These are phyloP conservation scores for Annona squamosa DNA, from an alignment of 164 flowering plant genomes.

Conservation along the genomic window DNA sequence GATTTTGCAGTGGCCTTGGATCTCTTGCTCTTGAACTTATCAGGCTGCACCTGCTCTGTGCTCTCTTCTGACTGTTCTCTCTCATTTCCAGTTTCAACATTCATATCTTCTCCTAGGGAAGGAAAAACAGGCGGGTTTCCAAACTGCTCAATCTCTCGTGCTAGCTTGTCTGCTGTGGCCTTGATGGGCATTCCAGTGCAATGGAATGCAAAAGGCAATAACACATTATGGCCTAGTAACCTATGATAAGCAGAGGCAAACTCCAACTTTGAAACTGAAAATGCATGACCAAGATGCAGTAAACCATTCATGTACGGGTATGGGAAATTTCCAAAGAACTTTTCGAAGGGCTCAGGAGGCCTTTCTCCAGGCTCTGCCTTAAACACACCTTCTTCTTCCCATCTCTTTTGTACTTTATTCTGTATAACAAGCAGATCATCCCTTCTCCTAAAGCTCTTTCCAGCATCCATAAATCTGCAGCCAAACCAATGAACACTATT, in stretches of 20 bases:
- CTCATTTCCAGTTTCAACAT: slow-evolving; percentile 1
- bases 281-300: slow-evolving; percentile 88
- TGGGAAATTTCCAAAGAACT: slow-evolving; percentile 88
- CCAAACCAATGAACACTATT: neutral
- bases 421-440: slow-evolving; percentile 66
- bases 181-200: slow-evolving; percentile 97
- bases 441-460: slow-evolving; percentile 71
- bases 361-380: slow-evolving; percentile 44
- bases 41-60: slow-evolving; percentile 29
- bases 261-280: slow-evolving; percentile 85
- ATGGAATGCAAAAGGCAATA: slow-evolving; percentile 84
- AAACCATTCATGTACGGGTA: slow-evolving; percentile 92
- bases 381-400: slow-evolving; percentile 68
- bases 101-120: slow-evolving; percentile 28
- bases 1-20: slow-evolving; percentile 60
- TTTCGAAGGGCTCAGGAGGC: slow-evolving; percentile 56
- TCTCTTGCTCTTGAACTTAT: slow-evolving; percentile 60
- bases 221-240: slow-evolving; percentile 73
- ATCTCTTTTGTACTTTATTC: slow-evolving; percentile 42
- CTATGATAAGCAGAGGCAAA: slow-evolving; percentile 88
- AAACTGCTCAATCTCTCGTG: slow-evolving; percentile 43
- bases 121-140: slow-evolving; percentile 67
- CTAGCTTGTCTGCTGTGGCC: slow-evolving; percentile 87
- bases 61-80: slow-evolving; percentile 25
- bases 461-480: slow-evolving; percentile 43